Evolutionary conservation across 2,329 filamentous ascomycete species (phyloP), one percentile per base, ranked within the genome.

Genomic region (Endocalyx cinctus): DNA sequence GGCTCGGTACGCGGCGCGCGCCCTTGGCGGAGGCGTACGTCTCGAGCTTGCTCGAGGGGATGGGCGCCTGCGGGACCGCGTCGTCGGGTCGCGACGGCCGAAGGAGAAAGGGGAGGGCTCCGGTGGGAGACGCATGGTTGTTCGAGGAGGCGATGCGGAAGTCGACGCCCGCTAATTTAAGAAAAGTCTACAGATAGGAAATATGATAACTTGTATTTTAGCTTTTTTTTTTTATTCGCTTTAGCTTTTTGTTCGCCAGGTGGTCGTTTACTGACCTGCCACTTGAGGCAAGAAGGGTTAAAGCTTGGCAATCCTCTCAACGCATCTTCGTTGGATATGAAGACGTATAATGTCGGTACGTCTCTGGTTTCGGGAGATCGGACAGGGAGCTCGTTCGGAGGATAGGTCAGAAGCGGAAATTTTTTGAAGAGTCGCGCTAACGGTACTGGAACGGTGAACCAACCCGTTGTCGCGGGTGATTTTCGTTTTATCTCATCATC

Each of bases 261-360:
- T 33, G 17, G 19, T 13, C 19, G 8, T 19, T 7, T 30, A 59
- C 77, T 47, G 51, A 90, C 87, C 84, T 97, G 92, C 88, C 88
- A 97, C 68, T 90, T 95, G 53, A 97, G 69, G 67, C 92, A 98
- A 38, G 81, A 79, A 10, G 92, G 92, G 57, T 97, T 97, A 64
- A 84, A 94, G 45, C 87, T 94, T 17, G 88, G 84, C 18, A 68
- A 63, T 5, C 79, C 79, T 25, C 55, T 54, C 35, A 60, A 58
- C 20, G 79, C 83, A 49, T 78, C 82, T n/a, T 72, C 64, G 2
- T 76, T 66, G 11, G 72, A 77, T 39, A 77, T 74, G 61, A 96
- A 97, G 36, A 95, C 70, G 58, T 88, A 88, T 7, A 98, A 68
- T 8, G 77, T 71, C 41, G 74, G 69, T 5, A 66, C 56, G 14